Evolutionary conservation across 2,329 filamentous ascomycete genomes (phyloP).

Genomic region (Aureobasidium zeae): DNA sequence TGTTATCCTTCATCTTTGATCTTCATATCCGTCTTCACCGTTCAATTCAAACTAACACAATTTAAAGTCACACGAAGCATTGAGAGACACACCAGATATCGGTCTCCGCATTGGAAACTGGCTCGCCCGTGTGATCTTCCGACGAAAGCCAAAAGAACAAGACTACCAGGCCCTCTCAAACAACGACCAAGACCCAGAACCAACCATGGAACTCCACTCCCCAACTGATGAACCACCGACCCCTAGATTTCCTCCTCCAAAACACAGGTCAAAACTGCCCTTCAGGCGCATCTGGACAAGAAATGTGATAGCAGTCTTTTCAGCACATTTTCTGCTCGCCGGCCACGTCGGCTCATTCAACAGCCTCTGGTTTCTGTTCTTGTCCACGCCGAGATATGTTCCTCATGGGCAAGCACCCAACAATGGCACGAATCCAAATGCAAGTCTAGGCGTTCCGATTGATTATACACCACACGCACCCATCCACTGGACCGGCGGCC

Average conservation of each 20-base stretch:
- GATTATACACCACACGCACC: constrained; percentile 32
- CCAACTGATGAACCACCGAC: constrained; percentile 23
- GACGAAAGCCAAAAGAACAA: constrained; percentile 22
- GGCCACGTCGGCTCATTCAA: constrained; percentile 43
- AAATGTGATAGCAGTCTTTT: constrained; percentile 37
- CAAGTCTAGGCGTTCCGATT: constrained; percentile 32
- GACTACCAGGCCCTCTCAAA: constrained; percentile 25
- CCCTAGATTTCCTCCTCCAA: constrained; percentile 11
- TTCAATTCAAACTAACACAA: constrained; percentile 10
- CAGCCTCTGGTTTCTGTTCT: constrained; percentile 42
- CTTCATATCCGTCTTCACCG: too few species aligned
- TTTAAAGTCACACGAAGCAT: constrained; percentile 31
- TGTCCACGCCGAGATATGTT: constrained; percentile 37
- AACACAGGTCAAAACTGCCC: constrained; percentile 31
- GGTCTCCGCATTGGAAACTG: constrained; percentile 33
- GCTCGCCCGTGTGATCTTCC: constrained; percentile 29
- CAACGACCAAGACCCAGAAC: constrained; percentile 16
- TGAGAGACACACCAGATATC: constrained; percentile 33
- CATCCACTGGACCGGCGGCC: constrained; percentile 40
- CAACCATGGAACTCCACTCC: constrained; percentile 24
- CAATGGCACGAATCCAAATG: constrained; percentile 23
- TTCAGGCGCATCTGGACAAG: constrained; percentile 40
- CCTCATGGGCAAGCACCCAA: constrained; percentile 5
- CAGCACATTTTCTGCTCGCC: constrained; percentile 37
- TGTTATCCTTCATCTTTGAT: not conserved